Evolutionary conservation across 2,329 filamentous ascomycete genomes (phyloP).

Genomic region (Colletotrichum gloeosporioides): DNA sequence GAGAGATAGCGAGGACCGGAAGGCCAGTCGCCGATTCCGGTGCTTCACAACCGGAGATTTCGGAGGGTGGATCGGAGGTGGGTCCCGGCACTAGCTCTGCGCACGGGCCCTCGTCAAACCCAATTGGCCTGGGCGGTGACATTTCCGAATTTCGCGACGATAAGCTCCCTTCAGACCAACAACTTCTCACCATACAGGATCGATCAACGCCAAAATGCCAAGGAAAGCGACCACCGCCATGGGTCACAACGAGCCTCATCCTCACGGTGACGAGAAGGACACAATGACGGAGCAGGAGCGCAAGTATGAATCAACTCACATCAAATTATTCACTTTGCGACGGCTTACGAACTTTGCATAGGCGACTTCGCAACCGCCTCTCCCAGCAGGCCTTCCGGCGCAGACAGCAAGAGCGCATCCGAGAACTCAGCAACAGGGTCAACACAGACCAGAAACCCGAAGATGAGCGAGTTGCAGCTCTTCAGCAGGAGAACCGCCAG

Average conservation of each 20-base stretch:
- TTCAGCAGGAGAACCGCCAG: slow-evolving; percentile 30
- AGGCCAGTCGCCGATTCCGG: background rate
- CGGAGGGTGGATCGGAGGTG: background rate
- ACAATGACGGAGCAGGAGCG: slow-evolving; percentile 3
- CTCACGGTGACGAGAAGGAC: background rate
- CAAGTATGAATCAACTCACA: background rate
- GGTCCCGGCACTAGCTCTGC: background rate
- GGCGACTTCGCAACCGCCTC: slow-evolving; percentile 36
- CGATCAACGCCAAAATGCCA: background rate
- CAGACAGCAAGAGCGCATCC: slow-evolving; percentile 31
- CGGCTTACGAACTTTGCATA: background rate
- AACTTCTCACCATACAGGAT: background rate
- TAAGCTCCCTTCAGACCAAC: background rate
- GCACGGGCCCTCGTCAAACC: background rate
- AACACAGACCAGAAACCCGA: slow-evolving; percentile 27
- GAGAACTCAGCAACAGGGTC: slow-evolving; percentile 28
- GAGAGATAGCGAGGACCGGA: background rate
- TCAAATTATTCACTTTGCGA: background rate
- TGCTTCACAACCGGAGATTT: background rate
- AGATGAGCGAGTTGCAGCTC: slow-evolving; percentile 25
- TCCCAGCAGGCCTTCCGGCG: slow-evolving; percentile 36
- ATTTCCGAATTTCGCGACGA: background rate
- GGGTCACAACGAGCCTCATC: background rate
- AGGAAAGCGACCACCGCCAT: background rate
- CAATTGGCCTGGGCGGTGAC: background rate